Conservation (phyloP, 352 stramenopile species). For the Albugo laibachii region DNA sequence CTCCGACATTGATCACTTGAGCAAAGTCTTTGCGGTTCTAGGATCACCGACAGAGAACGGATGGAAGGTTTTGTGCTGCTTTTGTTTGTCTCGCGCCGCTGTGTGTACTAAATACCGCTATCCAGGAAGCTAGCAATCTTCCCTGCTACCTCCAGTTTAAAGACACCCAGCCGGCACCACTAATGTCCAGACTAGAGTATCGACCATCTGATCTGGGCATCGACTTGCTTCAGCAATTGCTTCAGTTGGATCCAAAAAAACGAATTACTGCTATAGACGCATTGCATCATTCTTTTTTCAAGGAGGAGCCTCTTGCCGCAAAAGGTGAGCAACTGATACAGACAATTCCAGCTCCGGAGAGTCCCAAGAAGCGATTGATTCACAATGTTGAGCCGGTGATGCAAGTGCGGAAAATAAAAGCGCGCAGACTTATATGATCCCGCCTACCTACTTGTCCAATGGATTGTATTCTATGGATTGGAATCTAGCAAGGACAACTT, state of each 20-base stretch:
- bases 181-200: constrained; percentile 7
- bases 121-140: constrained; percentile 18
- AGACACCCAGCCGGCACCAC: constrained; percentile 28
- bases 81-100: not conserved
- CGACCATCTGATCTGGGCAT: constrained; percentile 26
- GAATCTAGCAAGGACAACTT: no score
- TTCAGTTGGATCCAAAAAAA: constrained; percentile 34
- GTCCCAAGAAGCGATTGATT: no score
- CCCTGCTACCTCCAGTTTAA: constrained; percentile 65
- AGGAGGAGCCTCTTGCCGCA: constrained; percentile 17
- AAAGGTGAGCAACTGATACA: not conserved
- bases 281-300: constrained; percentile 42
- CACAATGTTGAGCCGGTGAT: no score
- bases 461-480: no score
- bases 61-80: constrained; percentile 15
- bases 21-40: constrained; percentile 40
- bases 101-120: not conserved
- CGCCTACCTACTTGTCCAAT: no score
- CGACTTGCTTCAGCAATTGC: constrained; percentile 25
- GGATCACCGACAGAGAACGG: constrained; percentile 40
- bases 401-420: no score
- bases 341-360: no score
- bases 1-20: constrained; percentile 69
- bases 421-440: no score
- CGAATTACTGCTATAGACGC: constrained; percentile 30